phyloP scores from a whole-genome alignment of 192 early-diverging fungal species.

The Cetraspora pellucida region DNA sequence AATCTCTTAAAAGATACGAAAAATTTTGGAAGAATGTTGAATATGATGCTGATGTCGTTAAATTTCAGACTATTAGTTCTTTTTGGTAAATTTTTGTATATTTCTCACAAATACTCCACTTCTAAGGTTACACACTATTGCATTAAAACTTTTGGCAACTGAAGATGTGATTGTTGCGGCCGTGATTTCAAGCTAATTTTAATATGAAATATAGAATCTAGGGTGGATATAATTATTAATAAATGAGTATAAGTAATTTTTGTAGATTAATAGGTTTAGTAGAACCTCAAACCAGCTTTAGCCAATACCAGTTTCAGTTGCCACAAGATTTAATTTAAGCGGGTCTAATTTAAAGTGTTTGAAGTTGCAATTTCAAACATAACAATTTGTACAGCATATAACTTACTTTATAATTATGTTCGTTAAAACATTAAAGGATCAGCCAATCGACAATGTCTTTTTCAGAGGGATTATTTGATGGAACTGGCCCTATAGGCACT shows the following conservation, averaged over 20 bases:
- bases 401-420: background rate
- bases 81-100: background rate
- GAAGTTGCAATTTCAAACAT: background rate
- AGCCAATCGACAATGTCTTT: background rate
- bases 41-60: constrained; percentile 6
- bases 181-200: too few relatives aligned
- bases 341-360: background rate
- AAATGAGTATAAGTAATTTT: too few relatives aligned
- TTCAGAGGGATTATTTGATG: constrained; percentile 13
- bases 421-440: background rate
- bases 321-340: too few relatives aligned
- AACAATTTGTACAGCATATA: background rate
- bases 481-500: background rate
- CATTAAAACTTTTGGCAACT: too few relatives aligned
- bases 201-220: too few relatives aligned
- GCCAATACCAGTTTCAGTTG: too few relatives aligned
- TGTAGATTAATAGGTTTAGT: too few relatives aligned
- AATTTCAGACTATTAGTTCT: background rate
- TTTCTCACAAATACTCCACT: too few relatives aligned
- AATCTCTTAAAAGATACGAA: constrained; percentile 4
- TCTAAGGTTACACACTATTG: background rate
- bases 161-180: too few relatives aligned
- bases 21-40: constrained; percentile 4
- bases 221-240: too few relatives aligned
- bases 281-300: too few relatives aligned